A percentile compares a stretch with the other conserved stretches of the same genome.
Evolutionary conservation across 2,329 filamentous ascomycete genomes (phyloP).

Genomic region (Dothideomycetidae sp.): DNA sequence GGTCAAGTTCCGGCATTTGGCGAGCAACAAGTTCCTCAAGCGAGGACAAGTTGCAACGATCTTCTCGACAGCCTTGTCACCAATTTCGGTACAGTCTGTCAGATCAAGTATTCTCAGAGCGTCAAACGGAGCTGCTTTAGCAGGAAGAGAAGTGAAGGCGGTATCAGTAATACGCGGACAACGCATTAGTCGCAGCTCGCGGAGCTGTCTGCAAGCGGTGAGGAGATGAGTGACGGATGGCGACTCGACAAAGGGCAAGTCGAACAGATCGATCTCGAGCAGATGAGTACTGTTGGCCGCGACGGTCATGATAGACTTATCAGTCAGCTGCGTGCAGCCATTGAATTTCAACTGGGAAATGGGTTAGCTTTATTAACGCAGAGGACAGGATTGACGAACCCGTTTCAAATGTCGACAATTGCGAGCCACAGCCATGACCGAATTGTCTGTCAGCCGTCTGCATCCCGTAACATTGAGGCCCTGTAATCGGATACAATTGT

Average conservation of each 20-base stretch:
- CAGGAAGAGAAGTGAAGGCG: conserved; percentile 71
- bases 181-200: conserved; percentile 75
- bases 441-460: conserved; percentile 70
- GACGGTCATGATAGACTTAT: conserved; percentile 70
- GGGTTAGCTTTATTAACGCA: conserved; percentile 5
- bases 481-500: conserved; percentile 72
- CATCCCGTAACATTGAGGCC: conserved; percentile 88
- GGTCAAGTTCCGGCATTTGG: conserved; percentile 87
- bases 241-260: conserved; percentile 69
- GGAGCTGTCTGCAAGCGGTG: conserved; percentile 63
- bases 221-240: conserved; percentile 71
- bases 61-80: conserved; percentile 73
- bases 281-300: conserved; percentile 82
- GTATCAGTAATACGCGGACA: conserved; percentile 73
- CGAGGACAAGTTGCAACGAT: conserved; percentile 79
- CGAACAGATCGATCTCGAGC: conserved; percentile 88
- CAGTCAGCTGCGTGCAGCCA: conserved; percentile 71
- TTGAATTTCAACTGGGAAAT: conserved; percentile 74
- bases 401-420: conserved; percentile 78
- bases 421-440: conserved; percentile 64
- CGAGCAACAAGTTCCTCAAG: conserved; percentile 80
- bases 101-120: conserved; percentile 86
- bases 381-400: conserved; percentile 34
- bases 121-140: conserved; percentile 53
- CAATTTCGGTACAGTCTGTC: conserved; percentile 72